phyloP scores from a whole-genome alignment of 306 rosid species.

The Acacia confusa region DNA sequence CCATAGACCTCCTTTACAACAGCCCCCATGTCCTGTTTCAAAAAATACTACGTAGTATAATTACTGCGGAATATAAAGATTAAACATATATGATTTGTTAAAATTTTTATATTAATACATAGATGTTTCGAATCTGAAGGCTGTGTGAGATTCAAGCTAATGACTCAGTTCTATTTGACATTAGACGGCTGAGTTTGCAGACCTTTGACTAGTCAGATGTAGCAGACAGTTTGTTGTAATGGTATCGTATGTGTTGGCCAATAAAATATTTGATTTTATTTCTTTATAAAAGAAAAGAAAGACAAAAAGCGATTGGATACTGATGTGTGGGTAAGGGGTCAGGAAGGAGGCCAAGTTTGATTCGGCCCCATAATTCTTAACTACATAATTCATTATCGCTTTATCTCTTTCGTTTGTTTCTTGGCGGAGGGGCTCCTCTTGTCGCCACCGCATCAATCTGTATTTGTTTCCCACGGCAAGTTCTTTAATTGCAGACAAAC shows the following conservation, averaged over 20 bases:
- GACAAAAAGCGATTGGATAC: neutral
- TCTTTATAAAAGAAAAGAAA: neutral
- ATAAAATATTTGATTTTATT: neutral
- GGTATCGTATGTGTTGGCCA: neutral
- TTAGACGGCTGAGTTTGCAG: neutral
- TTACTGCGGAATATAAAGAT: neutral
- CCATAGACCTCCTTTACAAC: neutral
- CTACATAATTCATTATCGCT: neutral
- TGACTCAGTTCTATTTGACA: neutral
- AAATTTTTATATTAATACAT: too few species aligned
- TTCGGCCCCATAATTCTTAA: neutral
- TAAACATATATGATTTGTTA: neutral
- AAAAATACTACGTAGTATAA: neutral
- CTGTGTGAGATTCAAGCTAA: neutral
- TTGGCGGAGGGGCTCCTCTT: neutral
- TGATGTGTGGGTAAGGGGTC: neutral
- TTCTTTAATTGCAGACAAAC: neutral
- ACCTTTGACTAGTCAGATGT: neutral
- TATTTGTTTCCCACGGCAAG: neutral
- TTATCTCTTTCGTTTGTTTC: neutral
- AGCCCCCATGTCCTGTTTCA: conserved; percentile 2
- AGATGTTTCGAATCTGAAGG: neutral
- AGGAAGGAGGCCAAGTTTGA: neutral
- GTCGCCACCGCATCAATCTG: neutral
- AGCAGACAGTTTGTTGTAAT: neutral